phyloP scores from a whole-genome alignment of 352 stramenopile genomes.

The Pseudoperonospora humuli region DNA sequence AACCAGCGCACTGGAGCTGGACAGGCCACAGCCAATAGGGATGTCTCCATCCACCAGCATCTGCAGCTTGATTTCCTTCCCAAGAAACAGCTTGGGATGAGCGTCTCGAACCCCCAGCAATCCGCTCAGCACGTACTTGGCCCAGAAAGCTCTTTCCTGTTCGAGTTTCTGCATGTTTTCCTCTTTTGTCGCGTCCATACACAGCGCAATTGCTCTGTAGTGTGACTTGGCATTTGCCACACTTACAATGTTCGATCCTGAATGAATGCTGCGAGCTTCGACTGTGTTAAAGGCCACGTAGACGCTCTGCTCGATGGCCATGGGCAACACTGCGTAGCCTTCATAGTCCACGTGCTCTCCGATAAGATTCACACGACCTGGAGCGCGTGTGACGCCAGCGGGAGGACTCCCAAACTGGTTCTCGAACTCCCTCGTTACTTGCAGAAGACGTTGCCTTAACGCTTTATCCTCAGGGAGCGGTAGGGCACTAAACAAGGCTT shows the following conservation, averaged over 20 bases:
- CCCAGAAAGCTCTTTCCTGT: conserved; percentile 15
- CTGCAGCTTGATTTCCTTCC: conserved; percentile 14
- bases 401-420: conserved; percentile 21
- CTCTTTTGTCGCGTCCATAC: conserved; percentile 1
- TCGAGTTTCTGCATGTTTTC: conserved; percentile 5
- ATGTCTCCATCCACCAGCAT: conserved; percentile 66
- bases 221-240: conserved; percentile 20
- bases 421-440: conserved; percentile 25
- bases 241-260: conserved; percentile 4
- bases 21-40: conserved; percentile 61
- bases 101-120: conserved; percentile 17
- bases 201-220: conserved; percentile 12
- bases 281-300: conserved; percentile 35
- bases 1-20: conserved; percentile 74
- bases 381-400: conserved; percentile 38
- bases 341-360: conserved; percentile 87
- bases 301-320: conserved; percentile 62
- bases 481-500: conserved; percentile 12
- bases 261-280: background rate
- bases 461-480: conserved; percentile 4
- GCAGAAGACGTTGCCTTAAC: background rate
- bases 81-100: conserved; percentile 7
- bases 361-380: conserved; percentile 82
- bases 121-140: conserved; percentile 35
- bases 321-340: conserved; percentile 76